Conservation (phyloP, 129 eudicot genomes). For the Helianthus tuberosus region DNA sequence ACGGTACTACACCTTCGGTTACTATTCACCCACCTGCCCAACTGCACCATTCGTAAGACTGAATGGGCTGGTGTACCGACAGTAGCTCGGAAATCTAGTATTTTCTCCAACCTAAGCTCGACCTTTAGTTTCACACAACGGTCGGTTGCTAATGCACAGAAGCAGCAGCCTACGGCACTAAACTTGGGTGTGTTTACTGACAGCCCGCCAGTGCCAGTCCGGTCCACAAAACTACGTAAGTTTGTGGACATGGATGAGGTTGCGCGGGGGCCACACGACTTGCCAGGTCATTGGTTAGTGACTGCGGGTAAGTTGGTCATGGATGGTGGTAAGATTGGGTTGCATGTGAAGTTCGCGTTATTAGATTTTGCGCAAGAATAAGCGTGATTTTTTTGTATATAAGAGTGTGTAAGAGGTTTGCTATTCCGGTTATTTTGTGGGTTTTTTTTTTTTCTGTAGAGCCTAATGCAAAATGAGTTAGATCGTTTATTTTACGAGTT, state of each 20-base stretch:
- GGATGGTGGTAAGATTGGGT: conserved; percentile 82
- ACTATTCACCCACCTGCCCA: conserved; percentile 67
- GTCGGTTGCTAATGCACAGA: conserved; percentile 44
- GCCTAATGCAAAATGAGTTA: neutral
- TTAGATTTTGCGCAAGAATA: conserved; percentile 53
- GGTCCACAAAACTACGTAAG: conserved; percentile 50
- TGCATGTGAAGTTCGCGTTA: conserved; percentile 77
- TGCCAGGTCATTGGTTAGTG: conserved; percentile 91
- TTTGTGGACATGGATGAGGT: conserved; percentile 69
- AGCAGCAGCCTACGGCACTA: conserved; percentile 44
- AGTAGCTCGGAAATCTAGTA: conserved; percentile 57
- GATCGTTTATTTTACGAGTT: neutral
- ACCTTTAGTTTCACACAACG: conserved; percentile 67
- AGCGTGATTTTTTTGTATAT: neutral
- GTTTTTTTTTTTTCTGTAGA: neutral
- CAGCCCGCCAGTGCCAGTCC: conserved; percentile 64
- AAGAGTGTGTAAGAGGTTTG: neutral
- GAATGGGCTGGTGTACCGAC: conserved; percentile 81
- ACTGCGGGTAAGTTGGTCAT: conserved; percentile 68
- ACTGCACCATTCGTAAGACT: conserved; percentile 63
- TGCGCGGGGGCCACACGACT: conserved; percentile 74
- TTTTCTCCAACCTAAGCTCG: conserved; percentile 65
- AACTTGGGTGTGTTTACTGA: conserved; percentile 72
- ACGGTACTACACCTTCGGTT: conserved; percentile 47
- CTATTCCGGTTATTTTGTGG: conserved; percentile 2